Conservation (phyloP, 371 early-diverging fungal species). For the Mucor plumbeus region DNA sequence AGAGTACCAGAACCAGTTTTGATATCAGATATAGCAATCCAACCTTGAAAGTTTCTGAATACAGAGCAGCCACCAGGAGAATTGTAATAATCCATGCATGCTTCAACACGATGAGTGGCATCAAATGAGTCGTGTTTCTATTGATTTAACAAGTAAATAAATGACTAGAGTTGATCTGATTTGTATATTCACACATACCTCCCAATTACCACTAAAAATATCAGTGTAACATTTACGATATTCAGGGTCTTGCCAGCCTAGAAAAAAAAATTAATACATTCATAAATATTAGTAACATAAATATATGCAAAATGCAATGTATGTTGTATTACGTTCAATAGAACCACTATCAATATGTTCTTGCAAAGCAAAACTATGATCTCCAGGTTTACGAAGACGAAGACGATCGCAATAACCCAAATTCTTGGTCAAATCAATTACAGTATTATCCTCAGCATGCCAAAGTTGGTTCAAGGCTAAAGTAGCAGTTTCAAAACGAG, state of each 20-base stretch:
- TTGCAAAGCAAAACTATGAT: constrained; percentile 37
- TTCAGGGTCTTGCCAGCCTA: constrained; percentile 35
- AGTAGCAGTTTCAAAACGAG: constrained; percentile 32
- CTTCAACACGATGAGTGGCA: constrained; percentile 47
- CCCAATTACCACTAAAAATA: constrained; percentile 33
- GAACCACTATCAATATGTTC: constrained; percentile 51
- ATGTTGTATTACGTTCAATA: constrained; percentile 28
- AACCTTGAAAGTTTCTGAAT: constrained; percentile 52
- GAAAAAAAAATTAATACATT: too few species aligned
- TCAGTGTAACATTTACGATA: constrained; percentile 32
- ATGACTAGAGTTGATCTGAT: too few species aligned
- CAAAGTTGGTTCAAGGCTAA: constrained; percentile 43
- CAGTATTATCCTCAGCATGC: constrained; percentile 29
- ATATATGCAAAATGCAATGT: background rate
- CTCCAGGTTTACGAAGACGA: constrained; percentile 40
- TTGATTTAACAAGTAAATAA: background rate
- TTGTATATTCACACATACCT: constrained; percentile 10
- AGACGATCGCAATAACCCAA: constrained; percentile 47
- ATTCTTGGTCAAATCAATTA: constrained; percentile 43
- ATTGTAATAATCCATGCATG: constrained; percentile 45
- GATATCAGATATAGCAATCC: constrained; percentile 46
- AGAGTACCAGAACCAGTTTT: constrained; percentile 42
- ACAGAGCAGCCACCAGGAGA: constrained; percentile 46
- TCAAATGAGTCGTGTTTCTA: constrained; percentile 46
- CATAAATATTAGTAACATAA: background rate